Conservation (phyloP, 768 basidiomycete species). For the Trametes cinnabarina region DNA sequence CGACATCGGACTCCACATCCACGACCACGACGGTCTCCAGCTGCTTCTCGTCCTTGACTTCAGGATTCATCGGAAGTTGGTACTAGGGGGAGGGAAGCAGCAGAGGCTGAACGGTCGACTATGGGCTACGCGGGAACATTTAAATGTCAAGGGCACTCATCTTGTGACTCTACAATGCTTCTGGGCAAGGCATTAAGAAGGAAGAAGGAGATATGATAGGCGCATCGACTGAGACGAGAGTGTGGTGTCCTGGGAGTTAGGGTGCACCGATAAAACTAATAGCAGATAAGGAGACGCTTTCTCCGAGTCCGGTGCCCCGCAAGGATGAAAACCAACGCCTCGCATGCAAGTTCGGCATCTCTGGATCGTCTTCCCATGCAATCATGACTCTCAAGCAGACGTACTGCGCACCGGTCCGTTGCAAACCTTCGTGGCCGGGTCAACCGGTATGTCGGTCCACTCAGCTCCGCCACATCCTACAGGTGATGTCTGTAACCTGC, state of each 20-base stretch:
- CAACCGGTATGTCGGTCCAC: no score
- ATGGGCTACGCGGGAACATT: not conserved
- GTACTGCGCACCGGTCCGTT: no score
- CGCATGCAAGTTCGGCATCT: no score
- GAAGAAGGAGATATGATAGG: not conserved
- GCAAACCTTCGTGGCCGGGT: no score
- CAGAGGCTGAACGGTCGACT: not conserved
- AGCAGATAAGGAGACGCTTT: not conserved
- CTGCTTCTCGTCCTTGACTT: constrained; percentile 12
- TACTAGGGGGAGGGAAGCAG: no score
- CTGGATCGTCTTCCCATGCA: no score
- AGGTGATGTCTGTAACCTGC: no score
- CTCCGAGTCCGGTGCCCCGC: no score
- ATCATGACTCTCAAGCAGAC: no score
- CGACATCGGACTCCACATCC: constrained; percentile 7
- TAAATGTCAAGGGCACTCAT: not conserved
- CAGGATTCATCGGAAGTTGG: not conserved
- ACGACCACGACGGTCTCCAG: constrained; percentile 1
- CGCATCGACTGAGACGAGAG: not conserved
- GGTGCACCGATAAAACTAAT: not conserved
- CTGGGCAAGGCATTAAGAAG: not conserved
- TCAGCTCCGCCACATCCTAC: no score
- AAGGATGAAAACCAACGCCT: no score
- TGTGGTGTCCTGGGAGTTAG: not conserved
- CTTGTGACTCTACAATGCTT: constrained; percentile 11